Base-by-base conservation (phyloP, 352 stramenopile species). In the Stramenopiles sp. region DNA sequence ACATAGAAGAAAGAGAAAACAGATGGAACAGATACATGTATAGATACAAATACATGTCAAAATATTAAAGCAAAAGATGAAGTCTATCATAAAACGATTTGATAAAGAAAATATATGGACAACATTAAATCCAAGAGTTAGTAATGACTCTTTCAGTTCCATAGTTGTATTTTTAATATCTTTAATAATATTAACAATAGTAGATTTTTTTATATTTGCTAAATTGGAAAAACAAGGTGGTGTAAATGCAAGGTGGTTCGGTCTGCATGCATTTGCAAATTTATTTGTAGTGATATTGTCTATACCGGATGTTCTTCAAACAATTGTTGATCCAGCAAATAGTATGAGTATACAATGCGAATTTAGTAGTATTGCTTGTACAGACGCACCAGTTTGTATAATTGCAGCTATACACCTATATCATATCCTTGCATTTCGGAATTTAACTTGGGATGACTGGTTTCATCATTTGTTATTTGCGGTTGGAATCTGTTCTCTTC, bases 331-430 rank as follows among this genome's bases (percentile, higher is more conserved):
- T 27, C 53, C 53, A 69, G 27, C 27, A 69, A 69, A 69, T 69
- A 23, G 53, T 27, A 20, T 69, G 20, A 69, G 27, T 69, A 20
- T 27, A 69, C 20, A 69, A 69, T 69, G 53, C 27, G 53, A 69
- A 20, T 69, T 69, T 27, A 23, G 20, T 69, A 69, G 53, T 27
- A 23, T 23, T 69, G 53, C 53, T 20, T 69, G 53, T 69, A 69
- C 53, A 20, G 53, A 69, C 27, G 20, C 27, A 27, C 53, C 53
- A 69, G 53, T 69, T 23, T 69, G 53, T 27, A 69, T 69, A 20
- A 69, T 69, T 69, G 53, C 53, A 69, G 53, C 53, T 23, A 69
- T 69, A 69, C 53, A 69, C 53, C 27, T 69, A 27, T 69, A 69
- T 27, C 53, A 69, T 27, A 69, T 69, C 27, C 53, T 69, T 20